These are phyloP conservation scores for Boechera divaricarpa DNA, from an alignment of 345 rosid genomes.

Conservation along the genomic window DNA sequence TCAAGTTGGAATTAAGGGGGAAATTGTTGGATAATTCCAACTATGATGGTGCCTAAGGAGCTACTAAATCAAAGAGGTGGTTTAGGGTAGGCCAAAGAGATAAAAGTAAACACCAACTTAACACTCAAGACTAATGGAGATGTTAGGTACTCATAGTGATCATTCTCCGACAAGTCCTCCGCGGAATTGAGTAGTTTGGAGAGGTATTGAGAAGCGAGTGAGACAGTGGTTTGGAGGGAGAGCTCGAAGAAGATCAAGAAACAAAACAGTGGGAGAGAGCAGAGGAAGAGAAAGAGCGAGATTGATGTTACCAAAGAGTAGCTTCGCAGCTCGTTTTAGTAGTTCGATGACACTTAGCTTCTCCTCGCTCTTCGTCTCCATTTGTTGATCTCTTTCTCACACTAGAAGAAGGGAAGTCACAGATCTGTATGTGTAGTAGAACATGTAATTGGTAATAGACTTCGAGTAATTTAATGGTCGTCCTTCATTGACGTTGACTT, in stretches of 20 bases:
- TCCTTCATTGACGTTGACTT: constrained; percentile 33
- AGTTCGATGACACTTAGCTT: constrained; percentile 45
- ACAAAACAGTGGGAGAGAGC: constrained; percentile 48
- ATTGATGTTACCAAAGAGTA: constrained; percentile 30
- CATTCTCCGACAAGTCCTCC: constrained; percentile 4
- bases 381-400: not conserved
- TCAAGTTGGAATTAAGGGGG: too few species aligned
- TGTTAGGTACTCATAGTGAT: too few species aligned
- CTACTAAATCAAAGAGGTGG: too few species aligned
- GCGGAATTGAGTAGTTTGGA: not conserved
- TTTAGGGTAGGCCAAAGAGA: too few species aligned
- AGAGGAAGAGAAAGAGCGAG: constrained; percentile 38
- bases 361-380: constrained; percentile 29
- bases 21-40: too few species aligned
- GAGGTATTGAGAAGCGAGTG: constrained; percentile 13
- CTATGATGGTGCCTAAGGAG: too few species aligned
- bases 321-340: constrained; percentile 38
- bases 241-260: constrained; percentile 42
- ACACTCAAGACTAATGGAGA: too few species aligned
- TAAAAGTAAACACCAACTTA: too few species aligned
- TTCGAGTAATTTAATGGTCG: not conserved
- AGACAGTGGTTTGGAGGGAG: constrained; percentile 34
- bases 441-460: not conserved
- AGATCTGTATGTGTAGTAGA: not conserved
- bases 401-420: not conserved